Evolutionary conservation across 179 eudicot genomes (phyloP).

Genomic region (Pouteria campechiana): DNA sequence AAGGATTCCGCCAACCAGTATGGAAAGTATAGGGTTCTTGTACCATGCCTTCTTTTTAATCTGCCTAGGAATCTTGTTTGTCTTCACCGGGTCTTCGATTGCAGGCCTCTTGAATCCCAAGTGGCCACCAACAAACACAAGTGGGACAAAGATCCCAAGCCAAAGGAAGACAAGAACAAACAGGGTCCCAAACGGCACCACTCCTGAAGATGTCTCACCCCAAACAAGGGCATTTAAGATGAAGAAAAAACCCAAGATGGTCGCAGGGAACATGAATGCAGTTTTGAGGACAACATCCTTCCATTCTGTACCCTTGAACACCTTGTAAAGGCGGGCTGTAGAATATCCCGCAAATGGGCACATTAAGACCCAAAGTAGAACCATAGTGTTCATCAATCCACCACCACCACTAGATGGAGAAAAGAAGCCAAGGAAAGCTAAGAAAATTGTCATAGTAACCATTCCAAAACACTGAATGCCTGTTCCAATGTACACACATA

Average conservation of each 20-base stretch:
- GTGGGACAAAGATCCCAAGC: conserved; percentile 2
- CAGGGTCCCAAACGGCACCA: conserved; percentile 3
- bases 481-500: conserved; percentile 2
- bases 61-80: conserved; percentile 3
- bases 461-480: conserved; percentile 4
- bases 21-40: conserved; percentile 3
- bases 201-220: conserved; percentile 4
- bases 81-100: conserved; percentile 2
- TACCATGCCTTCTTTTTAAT: conserved; percentile 3
- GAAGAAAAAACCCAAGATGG: not conserved
- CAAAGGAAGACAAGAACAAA: conserved; percentile 2
- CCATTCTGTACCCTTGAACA: conserved; percentile 3
- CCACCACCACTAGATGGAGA: conserved; percentile 1
- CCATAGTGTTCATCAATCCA: conserved; percentile 3
- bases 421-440: conserved; percentile 2
- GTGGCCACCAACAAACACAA: conserved; percentile 1
- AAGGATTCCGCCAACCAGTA: conserved; percentile 2
- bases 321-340: conserved; percentile 2
- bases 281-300: conserved; percentile 1
- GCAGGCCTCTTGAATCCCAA: conserved; percentile 1
- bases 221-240: conserved; percentile 1
- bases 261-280: conserved; percentile 1
- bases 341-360: conserved; percentile 1
- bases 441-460: not conserved
- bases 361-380: conserved; percentile 5